phyloP scores from a whole-genome alignment of 257 asterid genomes.

The Mentha longifolia region DNA sequence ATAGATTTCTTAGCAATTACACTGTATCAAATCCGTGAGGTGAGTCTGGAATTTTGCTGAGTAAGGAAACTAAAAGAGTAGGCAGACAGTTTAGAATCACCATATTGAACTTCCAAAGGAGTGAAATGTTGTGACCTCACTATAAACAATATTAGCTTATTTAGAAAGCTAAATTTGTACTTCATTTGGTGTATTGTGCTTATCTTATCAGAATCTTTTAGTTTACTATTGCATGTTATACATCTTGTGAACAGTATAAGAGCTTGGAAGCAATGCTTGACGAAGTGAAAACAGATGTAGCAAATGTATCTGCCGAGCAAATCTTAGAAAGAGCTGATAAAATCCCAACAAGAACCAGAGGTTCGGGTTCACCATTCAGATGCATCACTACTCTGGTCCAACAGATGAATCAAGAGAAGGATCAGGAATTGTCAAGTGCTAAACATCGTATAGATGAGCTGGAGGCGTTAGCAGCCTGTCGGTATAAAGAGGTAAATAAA shows the following conservation, averaged over 20 bases:
- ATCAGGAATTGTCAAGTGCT: slow-evolving; percentile 68
- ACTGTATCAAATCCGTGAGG: slow-evolving; percentile 1
- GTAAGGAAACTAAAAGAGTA: no score
- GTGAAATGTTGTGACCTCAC: slow-evolving; percentile 19
- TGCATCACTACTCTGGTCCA: slow-evolving; percentile 85
- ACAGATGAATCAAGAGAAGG: slow-evolving; percentile 87
- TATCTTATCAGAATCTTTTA: slow-evolving; percentile 17
- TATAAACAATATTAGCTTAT: background rate
- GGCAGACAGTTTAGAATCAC: slow-evolving; percentile 10
- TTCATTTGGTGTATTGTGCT: slow-evolving; percentile 14
- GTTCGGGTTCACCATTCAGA: slow-evolving; percentile 91
- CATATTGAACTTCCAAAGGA: slow-evolving; percentile 3
- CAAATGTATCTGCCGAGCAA: slow-evolving; percentile 50
- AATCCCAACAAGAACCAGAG: slow-evolving; percentile 63
- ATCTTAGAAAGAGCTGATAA: slow-evolving; percentile 59
- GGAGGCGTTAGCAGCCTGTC: slow-evolving; percentile 64
- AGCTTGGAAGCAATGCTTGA: slow-evolving; percentile 75
- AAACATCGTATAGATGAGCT: slow-evolving; percentile 73
- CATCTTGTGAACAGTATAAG: slow-evolving; percentile 68
- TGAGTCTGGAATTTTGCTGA: slow-evolving; percentile 20
- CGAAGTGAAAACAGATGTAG: slow-evolving; percentile 60
- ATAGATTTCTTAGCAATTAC: slow-evolving; percentile 5
- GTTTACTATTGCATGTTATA: slow-evolving; percentile 27
- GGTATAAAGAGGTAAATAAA: slow-evolving; percentile 72
- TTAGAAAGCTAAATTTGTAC: slow-evolving; percentile 17